Base-by-base conservation (phyloP, 2,329 filamentous ascomycete genomes). In the Thermothelomyces thermophilus region DNA sequence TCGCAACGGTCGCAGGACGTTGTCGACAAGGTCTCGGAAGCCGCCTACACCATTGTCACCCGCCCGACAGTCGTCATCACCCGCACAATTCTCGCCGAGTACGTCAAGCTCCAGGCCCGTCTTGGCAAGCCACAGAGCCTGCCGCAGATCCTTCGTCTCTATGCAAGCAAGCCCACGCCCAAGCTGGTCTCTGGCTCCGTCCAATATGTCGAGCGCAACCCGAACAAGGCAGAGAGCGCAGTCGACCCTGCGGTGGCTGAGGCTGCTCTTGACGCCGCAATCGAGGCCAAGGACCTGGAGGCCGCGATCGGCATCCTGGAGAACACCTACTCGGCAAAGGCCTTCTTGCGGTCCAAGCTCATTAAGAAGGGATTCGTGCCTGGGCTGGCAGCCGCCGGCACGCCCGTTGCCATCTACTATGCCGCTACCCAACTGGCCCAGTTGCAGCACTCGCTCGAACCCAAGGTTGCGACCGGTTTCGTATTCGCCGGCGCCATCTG, bases 51-150 rank as follows among this genome's bases (percentile, higher is more conserved):
- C 33, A 77, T 96, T 48, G 66, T 95, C 52, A 76, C 77, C 41
- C 80, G 91, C 59, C 82, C 85, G 3, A 82, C 84, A 53, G 83
- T 96, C 41, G 87, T 90, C 69, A 86, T 97, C 63, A 86, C 87
- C 4, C 80, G 84, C 8, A 72, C 77, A 26, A 72, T 91, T 30
- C 79, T 97, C 34, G 73, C 78, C 50, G 67, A 79, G 58, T 97
- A 96, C 67, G 83, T 95, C 54, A 74, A 79, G 33, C 80, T 88
- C 39, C 89, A 95, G 65, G 75, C 83, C 24, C 75, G 83, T 10
- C 77, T 97, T 37, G 79, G 82, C 54, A 82, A 78, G 50, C 83
- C 89, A 2, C 80, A 87, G 56, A 83, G 86, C 39, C 79, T 97
- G 55, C 89, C 91, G 6, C 79, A 84, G 52, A 80, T 90, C 36